Percentiles rank a stretch among this genome's conserved stretches.
phyloP scores from a whole-genome alignment of 768 basidiomycete genomes.

The Russula sp. region DNA sequence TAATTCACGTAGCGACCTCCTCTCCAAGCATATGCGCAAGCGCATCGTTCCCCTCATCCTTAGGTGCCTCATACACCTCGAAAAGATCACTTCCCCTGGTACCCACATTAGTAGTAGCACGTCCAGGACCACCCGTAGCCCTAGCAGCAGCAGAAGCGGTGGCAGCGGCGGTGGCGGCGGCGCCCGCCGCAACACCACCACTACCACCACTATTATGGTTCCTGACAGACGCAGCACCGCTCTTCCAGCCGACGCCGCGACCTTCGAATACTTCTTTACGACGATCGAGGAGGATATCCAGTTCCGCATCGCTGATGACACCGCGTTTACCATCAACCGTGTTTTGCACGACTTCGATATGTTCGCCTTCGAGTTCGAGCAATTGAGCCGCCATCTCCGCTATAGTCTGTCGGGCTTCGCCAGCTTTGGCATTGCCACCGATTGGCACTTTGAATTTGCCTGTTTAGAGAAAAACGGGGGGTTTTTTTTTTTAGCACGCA shows the following conservation, averaged over 20 bases:
- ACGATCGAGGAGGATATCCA: slow-evolving; percentile 79
- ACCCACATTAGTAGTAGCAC: slow-evolving; percentile 38
- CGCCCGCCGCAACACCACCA: not conserved
- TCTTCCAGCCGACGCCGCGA: slow-evolving; percentile 73
- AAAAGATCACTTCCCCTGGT: slow-evolving; percentile 56
- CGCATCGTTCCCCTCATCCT: slow-evolving; percentile 61
- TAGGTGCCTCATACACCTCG: slow-evolving; percentile 71
- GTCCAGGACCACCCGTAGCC: not conserved
- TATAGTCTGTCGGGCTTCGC: slow-evolving; percentile 56
- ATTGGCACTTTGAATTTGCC: slow-evolving; percentile 84
- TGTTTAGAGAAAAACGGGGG: slow-evolving; percentile 29
- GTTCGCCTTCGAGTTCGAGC: slow-evolving; percentile 79
- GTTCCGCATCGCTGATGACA: slow-evolving; percentile 78
- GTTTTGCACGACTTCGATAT: slow-evolving; percentile 80
- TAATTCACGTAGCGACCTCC: slow-evolving; percentile 28
- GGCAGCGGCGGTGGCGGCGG: too few relatives aligned
- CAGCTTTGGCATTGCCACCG: slow-evolving; percentile 41
- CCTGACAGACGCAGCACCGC: slow-evolving; percentile 38
- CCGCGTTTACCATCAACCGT: slow-evolving; percentile 65
- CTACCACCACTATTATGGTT: slow-evolving; percentile 23
- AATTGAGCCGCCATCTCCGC: slow-evolving; percentile 79
- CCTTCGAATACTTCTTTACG: slow-evolving; percentile 68
- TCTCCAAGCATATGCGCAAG: slow-evolving; percentile 67
- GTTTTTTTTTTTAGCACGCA: not conserved
- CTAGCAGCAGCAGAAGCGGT: not conserved